Evolutionary conservation across 805 yeast species (phyloP), one percentile per base, ranked within the genome.

Genomic region (Kodamaea lidongshanica): DNA sequence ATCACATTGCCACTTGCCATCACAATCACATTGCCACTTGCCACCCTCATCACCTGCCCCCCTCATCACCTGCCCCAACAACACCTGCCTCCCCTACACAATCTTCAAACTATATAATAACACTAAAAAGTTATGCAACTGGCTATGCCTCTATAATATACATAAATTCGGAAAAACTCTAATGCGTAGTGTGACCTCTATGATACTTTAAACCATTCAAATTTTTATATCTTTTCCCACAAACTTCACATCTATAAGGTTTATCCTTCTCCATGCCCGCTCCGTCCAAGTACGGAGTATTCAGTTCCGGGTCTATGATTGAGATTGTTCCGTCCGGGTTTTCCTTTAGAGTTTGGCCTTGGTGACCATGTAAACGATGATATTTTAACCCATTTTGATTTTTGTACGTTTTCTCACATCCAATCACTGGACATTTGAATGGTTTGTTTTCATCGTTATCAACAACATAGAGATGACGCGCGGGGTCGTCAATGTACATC

Each of bases 101-200:
- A n/a, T n/a, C n/a, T n/a, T n/a, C n/a, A n/a, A n/a, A n/a, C n/a
- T n/a, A n/a, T n/a, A n/a, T n/a, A n/a, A n/a, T n/a, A n/a, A n/a
- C n/a, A n/a, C n/a, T n/a, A n/a, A n/a, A n/a, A n/a, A n/a, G n/a
- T n/a, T n/a, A n/a, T n/a, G n/a, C n/a, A n/a, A n/a, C n/a, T n/a
- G n/a, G n/a, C n/a, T n/a, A n/a, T n/a, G n/a, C n/a, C n/a, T n/a
- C n/a, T n/a, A n/a, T n/a, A n/a, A n/a, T n/a, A n/a, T n/a, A n/a
- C n/a, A n/a, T n/a, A n/a, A n/a, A n/a, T n/a, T n/a, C n/a, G n/a
- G n/a, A n/a, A n/a, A n/a, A n/a, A 22, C 21, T 23, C 45, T 56
- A 88, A 65, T 89, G 97, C 24, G 97, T 89, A n/a, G 96, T 79
- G 60, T 92, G 98, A 13, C 96, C 97, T 47, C 96, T 75, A 58